phyloP scores from a whole-genome alignment of 495 filamentous ascomycete genomes.

The Penicillium paxilli region DNA sequence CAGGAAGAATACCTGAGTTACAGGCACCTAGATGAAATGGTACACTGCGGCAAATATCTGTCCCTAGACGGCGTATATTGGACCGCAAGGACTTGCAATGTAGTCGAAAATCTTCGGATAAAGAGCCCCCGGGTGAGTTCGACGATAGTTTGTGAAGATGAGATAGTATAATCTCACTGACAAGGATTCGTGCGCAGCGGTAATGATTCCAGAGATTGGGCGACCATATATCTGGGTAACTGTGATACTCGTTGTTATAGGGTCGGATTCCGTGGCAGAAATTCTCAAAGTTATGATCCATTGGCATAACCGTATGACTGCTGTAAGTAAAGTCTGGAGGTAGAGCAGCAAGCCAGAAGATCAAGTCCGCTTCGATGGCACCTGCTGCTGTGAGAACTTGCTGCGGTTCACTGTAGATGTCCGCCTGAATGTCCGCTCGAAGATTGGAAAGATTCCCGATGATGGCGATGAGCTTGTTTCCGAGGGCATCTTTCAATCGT shows the following conservation, averaged over 20 bases:
- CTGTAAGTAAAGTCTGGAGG: constrained; percentile 3
- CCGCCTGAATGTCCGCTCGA: background rate
- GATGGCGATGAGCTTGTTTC: constrained; percentile 2
- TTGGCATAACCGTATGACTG: constrained; percentile 2
- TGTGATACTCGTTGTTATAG: constrained; percentile 1
- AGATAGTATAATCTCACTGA: constrained; percentile 2
- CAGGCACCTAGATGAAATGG: constrained; percentile 6
- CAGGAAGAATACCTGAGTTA: background rate
- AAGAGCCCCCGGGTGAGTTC: background rate
- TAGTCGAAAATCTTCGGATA: background rate
- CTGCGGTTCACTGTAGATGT: background rate
- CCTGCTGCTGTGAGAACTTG: background rate
- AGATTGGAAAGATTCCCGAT: constrained; percentile 4
- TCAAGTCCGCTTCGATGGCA: background rate
- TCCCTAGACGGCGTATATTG: background rate
- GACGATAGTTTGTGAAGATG: background rate
- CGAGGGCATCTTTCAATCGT: background rate
- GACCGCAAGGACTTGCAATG: constrained; percentile 1
- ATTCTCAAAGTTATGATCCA: background rate
- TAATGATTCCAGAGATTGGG: constrained; percentile 5
- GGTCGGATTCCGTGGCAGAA: constrained; percentile 1
- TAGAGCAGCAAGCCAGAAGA: constrained; percentile 1
- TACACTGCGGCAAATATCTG: constrained; percentile 3
- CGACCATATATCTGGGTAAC: constrained; percentile 4
- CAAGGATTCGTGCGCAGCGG: constrained; percentile 1